Evolutionary conservation across 176 grass and related monocot species (phyloP), one percentile per base, ranked within the genome.

Genomic region (Phyllostachys edulis): DNA sequence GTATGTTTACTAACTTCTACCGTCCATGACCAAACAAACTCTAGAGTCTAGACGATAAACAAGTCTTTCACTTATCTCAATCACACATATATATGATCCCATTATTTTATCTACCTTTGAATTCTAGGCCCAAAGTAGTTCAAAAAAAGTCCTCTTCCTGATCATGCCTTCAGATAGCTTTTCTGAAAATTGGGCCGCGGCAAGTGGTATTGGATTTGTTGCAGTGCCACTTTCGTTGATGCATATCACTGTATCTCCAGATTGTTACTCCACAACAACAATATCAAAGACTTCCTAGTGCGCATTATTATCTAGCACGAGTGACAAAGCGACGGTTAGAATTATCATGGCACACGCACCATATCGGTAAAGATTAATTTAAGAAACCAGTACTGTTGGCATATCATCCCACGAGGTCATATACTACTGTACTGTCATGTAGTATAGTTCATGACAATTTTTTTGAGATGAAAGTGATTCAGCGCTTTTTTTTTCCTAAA

Each of bases 161-260:
- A 71, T 7, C 88, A 83, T 86, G 88, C 88, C 21, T 90, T 90
- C 79, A 90, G 59, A 62, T 13, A 27, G 23, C 69, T 46, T 88
- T 73, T 59, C 69, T 71, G 38, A 60, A 83, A 61, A 71, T 70
- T 71, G 56, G 40, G 29, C 20, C n/a, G 15, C 39, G 12, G 47
- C 21, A 51, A 51, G 59, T 83, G 40, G 56, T 73, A 83, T 47
- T 59, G 27, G 59, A 82, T 73, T 67, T 15, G 29, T 57, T 77
- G 21, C 37, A 1, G n/a, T 24, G 26, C 27, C 39, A 67, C 27
- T 82, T 82, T 17, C 7, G 5, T 50, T 78, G n/a, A 24, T 67
- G 47, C 36, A 59, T 40, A 66, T 65, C 24, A 55, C 34, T 34
- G 45, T 73, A 65, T 64, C 66, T 83, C 29, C 80, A 71, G 41